Evolutionary conservation across 2,329 filamentous ascomycete genomes (phyloP).

Genomic region (Macrophomina phaseolina): DNA sequence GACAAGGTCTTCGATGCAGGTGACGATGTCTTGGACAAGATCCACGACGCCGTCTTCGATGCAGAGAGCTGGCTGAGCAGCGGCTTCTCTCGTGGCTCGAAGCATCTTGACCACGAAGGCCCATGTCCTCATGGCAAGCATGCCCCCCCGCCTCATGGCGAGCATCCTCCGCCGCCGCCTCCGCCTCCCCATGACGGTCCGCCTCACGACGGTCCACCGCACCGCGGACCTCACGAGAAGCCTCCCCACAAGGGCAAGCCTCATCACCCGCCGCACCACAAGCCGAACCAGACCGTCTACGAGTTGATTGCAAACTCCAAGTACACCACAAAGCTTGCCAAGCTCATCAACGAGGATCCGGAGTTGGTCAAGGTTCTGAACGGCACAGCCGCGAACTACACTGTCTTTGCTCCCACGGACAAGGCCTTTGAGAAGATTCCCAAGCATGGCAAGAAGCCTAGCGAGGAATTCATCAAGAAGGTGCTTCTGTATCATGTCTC

Average conservation of each 20-base stretch:
- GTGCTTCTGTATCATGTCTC: conserved; percentile 78
- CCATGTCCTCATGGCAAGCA: conserved; percentile 30
- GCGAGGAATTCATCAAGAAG: conserved; percentile 72
- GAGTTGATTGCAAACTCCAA: conserved; percentile 77
- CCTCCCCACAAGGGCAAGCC: conserved; percentile 37
- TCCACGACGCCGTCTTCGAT: conserved; percentile 53
- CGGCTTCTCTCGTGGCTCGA: conserved; percentile 33
- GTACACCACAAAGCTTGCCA: conserved; percentile 76
- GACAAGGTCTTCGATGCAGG: conserved; percentile 46
- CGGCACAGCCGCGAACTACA: conserved; percentile 74
- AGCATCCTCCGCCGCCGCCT: conserved; percentile 22
- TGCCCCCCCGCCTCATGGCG: conserved; percentile 33
- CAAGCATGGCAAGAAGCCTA: conserved; percentile 63
- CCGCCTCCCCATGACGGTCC: too few species aligned
- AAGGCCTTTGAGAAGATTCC: conserved; percentile 73
- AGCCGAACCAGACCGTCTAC: conserved; percentile 74
- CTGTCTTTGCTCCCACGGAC: conserved; percentile 81
- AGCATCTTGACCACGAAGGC: conserved; percentile 5
- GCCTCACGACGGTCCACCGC: conserved; percentile 22
- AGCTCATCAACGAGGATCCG: conserved; percentile 74
- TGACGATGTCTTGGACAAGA: conserved; percentile 47
- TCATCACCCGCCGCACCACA: conserved; percentile 43
- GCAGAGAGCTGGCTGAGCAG: conserved; percentile 55
- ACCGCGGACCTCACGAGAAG: conserved; percentile 30
- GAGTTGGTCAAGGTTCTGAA: conserved; percentile 77